Evolutionary conservation across 2,329 filamentous ascomycete genomes (phyloP).

Genomic region (Ploettnerulaceae sp.): DNA sequence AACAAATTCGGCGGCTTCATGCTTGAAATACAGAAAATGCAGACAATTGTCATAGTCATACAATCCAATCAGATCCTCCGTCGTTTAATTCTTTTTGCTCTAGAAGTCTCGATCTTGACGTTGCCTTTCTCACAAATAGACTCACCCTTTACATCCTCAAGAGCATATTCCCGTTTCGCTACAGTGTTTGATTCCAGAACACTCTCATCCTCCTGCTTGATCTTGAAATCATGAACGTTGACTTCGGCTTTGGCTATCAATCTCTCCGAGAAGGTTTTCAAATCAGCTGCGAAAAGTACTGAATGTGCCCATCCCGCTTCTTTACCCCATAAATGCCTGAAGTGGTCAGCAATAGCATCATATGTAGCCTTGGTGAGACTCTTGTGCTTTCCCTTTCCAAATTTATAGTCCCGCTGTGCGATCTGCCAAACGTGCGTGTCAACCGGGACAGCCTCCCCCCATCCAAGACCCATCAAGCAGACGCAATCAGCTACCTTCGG

Average conservation of each 20-base stretch:
- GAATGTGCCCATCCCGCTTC: slow-evolving; percentile 98
- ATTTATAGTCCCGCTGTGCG: slow-evolving; percentile 90
- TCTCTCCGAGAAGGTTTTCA: slow-evolving; percentile 74
- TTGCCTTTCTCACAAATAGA: slow-evolving; percentile 18
- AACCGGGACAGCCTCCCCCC: slow-evolving; percentile 91
- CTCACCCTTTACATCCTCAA: slow-evolving; percentile 22
- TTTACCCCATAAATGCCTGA: slow-evolving; percentile 82
- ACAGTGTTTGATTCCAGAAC: slow-evolving; percentile 21
- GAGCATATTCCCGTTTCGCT: slow-evolving; percentile 24
- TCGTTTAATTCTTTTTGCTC: slow-evolving; percentile 27
- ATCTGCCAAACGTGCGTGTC: slow-evolving; percentile 99
- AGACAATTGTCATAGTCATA: not conserved
- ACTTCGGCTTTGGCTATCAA: slow-evolving; percentile 43
- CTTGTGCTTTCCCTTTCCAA: slow-evolving; percentile 76
- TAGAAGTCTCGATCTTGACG: slow-evolving; percentile 22
- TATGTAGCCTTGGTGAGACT: slow-evolving; percentile 87
- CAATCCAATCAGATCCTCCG: slow-evolving; percentile 18
- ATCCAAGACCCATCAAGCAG: slow-evolving; percentile 91
- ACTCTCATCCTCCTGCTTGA: slow-evolving; percentile 30
- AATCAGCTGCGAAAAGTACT: slow-evolving; percentile 89
- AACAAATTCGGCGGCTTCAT: too few species aligned
- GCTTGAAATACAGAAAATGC: too few species aligned
- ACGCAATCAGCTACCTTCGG: slow-evolving; percentile 98
- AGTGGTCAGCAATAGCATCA: slow-evolving; percentile 84
- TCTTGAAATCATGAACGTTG: slow-evolving; percentile 40